Base-by-base conservation (phyloP, 345 rosid genomes). In the Gossypium ekmanianum region DNA sequence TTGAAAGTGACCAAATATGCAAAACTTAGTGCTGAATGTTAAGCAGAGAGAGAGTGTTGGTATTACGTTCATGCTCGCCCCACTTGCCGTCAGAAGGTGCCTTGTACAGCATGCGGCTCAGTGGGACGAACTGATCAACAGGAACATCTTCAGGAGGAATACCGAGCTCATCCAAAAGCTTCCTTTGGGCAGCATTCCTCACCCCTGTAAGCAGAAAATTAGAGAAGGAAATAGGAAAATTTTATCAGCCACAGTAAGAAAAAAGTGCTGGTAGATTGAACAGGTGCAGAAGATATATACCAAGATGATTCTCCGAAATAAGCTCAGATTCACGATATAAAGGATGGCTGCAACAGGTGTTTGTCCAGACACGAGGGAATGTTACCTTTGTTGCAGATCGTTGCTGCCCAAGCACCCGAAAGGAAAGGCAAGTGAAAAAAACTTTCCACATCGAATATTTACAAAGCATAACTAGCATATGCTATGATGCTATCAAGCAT, bases 271-370 rank as follows among this genome's bases (percentile, higher is more conserved):
- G 22, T 9, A 52, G 56, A 63, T 14, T 27, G 11, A 56, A 22
- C 51, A 11, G 27, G 47, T 9, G 61, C 29, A 51, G 50, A 58
- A 74, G 44, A n/a, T 79, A 74, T 24, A 73, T 87, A 94, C 97
- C 97, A 45, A 88, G 94, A 51, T 81, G 76, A 22, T 88, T 82
- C 78, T 91, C 97, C 0, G 86, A 79, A 54, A 90, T 88, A 71
- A 92, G 97, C 85, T 92, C 97, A 34, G 97, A 85, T 71, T 93
- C 97, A 75, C 96, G 94, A 84, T 87, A 87, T 61, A 95, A 84
- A 72, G 98, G 98, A 81, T 95, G 99, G 85, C 98, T 95, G 84
- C 99, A 95, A 83, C 99, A 95, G 63, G 97, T 89, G 90, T 95
- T 95, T 52, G 99, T 95, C 99, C 99, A 93, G 78, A 91, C 98